Conservation (phyloP, 768 basidiomycete species). For the Hericium alpestre region DNA sequence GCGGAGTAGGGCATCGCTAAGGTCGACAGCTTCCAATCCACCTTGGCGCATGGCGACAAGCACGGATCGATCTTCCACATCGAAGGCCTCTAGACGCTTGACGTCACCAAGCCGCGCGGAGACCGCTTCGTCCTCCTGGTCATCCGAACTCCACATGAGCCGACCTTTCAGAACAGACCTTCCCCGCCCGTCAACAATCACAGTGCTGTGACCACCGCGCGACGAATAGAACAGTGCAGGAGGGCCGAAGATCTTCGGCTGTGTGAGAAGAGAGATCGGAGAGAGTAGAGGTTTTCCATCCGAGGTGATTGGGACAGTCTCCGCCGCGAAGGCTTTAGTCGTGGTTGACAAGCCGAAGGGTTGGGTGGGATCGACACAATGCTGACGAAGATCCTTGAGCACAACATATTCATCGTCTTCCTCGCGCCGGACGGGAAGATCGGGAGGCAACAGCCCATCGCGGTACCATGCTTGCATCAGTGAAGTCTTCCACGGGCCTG, state of each 20-base stretch:
- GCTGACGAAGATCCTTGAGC: conserved; percentile 65
- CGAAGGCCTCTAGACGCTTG: conserved; percentile 75
- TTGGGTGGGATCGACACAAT: conserved; percentile 72
- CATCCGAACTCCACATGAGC: conserved; percentile 70
- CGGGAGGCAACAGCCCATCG: conserved; percentile 71
- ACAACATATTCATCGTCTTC: conserved; percentile 59
- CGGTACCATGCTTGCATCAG: conserved; percentile 88
- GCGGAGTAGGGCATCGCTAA: conserved; percentile 66
- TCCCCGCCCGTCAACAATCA: conserved; percentile 80
- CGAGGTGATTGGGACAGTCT: conserved; percentile 18
- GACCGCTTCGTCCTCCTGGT: conserved; percentile 30
- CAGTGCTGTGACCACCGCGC: conserved; percentile 82
- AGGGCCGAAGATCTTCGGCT: conserved; percentile 77
- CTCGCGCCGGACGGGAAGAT: conserved; percentile 72
- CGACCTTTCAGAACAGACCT: conserved; percentile 74
- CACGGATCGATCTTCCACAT: conserved; percentile 63
- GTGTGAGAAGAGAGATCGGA: conserved; percentile 68
- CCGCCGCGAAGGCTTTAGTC: conserved; percentile 12
- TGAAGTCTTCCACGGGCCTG: conserved; percentile 81
- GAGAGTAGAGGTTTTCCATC: conserved; percentile 50
- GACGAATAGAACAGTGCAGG: conserved; percentile 82
- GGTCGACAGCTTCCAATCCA: conserved; percentile 71
- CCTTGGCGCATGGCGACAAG: conserved; percentile 82
- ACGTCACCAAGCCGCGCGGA: conserved; percentile 62
- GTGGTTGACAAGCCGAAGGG: conserved; percentile 50